Percentiles rank a stretch among this genome's conserved stretches.
phyloP scores from a whole-genome alignment of 768 basidiomycete genomes.

The Pseudohyphozyma bogoriensis region DNA sequence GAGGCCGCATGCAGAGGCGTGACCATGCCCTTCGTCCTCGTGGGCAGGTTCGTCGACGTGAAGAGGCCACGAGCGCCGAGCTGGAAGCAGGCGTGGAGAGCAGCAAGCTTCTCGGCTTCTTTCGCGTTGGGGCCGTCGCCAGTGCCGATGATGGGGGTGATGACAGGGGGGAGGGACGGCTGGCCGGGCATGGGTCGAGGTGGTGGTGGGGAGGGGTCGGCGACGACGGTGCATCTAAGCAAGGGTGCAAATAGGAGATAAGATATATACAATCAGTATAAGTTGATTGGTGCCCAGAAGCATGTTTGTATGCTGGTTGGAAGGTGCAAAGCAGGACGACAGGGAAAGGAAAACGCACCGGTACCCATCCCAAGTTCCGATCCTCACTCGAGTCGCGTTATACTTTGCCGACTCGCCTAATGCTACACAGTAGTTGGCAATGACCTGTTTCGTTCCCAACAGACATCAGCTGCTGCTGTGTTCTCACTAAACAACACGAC shows the following conservation, averaged over 20 bases:
- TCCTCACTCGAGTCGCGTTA: neutral
- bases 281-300: neutral
- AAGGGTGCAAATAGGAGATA: neutral
- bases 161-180: constrained; percentile 8
- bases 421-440: constrained; percentile 14
- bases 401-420: constrained; percentile 9
- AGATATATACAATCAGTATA: neutral
- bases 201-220: constrained; percentile 18
- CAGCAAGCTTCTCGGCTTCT: constrained; percentile 64
- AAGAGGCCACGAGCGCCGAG: constrained; percentile 56
- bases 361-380: constrained; percentile 5
- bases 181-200: constrained; percentile 2
- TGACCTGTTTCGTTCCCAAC: no score
- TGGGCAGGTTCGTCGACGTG: constrained; percentile 38
- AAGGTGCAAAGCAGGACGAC: neutral
- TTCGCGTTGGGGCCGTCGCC: constrained; percentile 55
- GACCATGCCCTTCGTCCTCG: constrained; percentile 9
- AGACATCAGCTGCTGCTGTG: neutral
- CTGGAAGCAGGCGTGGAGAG: constrained; percentile 63
- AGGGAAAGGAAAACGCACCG: constrained; percentile 1
- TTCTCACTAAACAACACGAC: neutral
- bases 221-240: constrained; percentile 14
- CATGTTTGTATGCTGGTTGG: neutral
- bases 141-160: constrained; percentile 45
- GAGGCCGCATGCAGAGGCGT: constrained; percentile 20